These are phyloP conservation scores for Agrocybe praecox DNA, from an alignment of 768 basidiomycete genomes.

Conservation along the genomic window DNA sequence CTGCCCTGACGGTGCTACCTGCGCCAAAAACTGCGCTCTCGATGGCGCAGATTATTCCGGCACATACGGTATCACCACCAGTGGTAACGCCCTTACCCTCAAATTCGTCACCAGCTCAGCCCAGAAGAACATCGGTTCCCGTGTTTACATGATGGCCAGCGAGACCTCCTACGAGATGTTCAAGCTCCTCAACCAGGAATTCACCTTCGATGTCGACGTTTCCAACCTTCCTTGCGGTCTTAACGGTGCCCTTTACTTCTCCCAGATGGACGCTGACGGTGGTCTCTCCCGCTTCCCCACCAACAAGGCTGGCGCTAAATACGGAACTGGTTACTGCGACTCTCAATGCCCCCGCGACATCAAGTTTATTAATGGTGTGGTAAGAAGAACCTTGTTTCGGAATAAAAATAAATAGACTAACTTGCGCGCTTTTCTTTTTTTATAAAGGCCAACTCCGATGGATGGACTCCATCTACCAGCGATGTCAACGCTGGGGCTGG, in stretches of 20 bases:
- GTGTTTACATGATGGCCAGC: slow-evolving; percentile 49
- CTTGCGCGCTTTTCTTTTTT: too few species aligned
- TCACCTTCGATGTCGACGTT: slow-evolving; percentile 62
- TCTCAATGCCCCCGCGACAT: slow-evolving; percentile 58
- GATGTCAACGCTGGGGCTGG: slow-evolving; percentile 27
- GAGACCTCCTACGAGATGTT: slow-evolving; percentile 42
- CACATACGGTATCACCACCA: slow-evolving; percentile 53
- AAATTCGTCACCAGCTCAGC: slow-evolving; percentile 31
- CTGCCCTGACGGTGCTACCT: slow-evolving; percentile 50
- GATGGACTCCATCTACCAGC: slow-evolving; percentile 19
- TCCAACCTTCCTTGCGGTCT: slow-evolving; percentile 58
- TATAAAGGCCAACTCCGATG: slow-evolving; percentile 21
- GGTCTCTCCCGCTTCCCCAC: slow-evolving; percentile 42
- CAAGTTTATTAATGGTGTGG: slow-evolving; percentile 41
- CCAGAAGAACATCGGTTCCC: slow-evolving; percentile 37
- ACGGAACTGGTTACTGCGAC: slow-evolving; percentile 38
- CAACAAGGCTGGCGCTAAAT: slow-evolving; percentile 58
- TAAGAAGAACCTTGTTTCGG: neutral
- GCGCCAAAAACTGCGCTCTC: slow-evolving; percentile 43
- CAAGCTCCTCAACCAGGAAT: slow-evolving; percentile 54
- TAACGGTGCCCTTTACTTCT: slow-evolving; percentile 61
- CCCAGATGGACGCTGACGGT: slow-evolving; percentile 58
- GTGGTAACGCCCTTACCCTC: slow-evolving; percentile 48
- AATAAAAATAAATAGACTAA: neutral
- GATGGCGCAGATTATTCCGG: slow-evolving; percentile 50